Evolutionary conservation across 2,329 filamentous ascomycete genomes (phyloP), one percentile per base, ranked within the genome.

Genomic region (Ophiostoma australiae): DNA sequence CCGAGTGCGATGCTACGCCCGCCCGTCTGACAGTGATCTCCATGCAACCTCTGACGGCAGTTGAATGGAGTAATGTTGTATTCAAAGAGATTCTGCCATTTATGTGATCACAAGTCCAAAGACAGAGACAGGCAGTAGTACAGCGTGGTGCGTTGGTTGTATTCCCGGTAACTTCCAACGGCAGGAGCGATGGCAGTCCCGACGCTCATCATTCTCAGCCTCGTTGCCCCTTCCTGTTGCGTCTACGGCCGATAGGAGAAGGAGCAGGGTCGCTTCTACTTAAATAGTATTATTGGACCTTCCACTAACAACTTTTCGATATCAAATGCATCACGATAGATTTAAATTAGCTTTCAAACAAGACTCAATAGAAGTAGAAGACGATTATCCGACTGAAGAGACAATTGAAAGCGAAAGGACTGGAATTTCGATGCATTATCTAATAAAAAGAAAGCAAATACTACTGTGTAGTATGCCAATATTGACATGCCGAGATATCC

Each of bases 1-100:
- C 55, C 55, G 27, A 61, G 52, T 33, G 55, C 55, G 55, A 61
- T 61, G 23, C 55, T 61, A 61, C 55, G 27, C 27, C 23, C 55
- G 33, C 55, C 55, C 55, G 52, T 58, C n/a, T 27, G 7, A n/a
- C n/a, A 58, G 52, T 58, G 52, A 27, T 58, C 23, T 58, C n/a
- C 52, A 58, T 27, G 52, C 23, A 58, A 13, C 52, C 15, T 48
- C 52, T 8, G 52, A 17, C 52, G n/a, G 52, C n/a, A 27, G 52
- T 27, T 58, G 52, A 13, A n/a, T 20, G 44, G 44, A 48, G 41
- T 20, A 4, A 20, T 48, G 41, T n/a, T 7, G 44, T 48, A 48
- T 48, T 48, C 44, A 48, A 10, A 10, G 37, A 39, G 6, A 39
- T 8, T 10, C 37, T 10, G 8, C 11, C 8, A 39, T 8, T 10